Conservation (phyloP, 495 filamentous ascomycete genomes). For the Neurospora sublineolata region DNA sequence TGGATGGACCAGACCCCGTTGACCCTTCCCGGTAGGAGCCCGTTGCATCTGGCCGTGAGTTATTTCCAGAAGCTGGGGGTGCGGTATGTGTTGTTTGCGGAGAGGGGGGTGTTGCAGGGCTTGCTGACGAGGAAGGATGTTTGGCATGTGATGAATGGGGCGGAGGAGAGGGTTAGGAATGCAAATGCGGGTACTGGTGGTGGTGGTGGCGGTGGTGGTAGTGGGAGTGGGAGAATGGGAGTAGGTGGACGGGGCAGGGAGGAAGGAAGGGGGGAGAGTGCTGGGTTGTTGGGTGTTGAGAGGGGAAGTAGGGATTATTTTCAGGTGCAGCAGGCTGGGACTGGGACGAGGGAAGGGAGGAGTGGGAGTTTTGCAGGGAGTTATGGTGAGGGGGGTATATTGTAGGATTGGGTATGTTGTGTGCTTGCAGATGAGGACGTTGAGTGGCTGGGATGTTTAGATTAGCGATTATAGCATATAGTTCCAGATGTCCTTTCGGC, state of each 20-base stretch:
- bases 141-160: slow-evolving; percentile 83
- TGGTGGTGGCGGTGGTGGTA: background rate
- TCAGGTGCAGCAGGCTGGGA: background rate
- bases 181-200: background rate
- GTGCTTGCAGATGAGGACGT: background rate
- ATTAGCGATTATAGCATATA: background rate
- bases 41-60: slow-evolving; percentile 66
- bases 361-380: slow-evolving; percentile 9
- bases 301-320: background rate
- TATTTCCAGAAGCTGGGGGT: slow-evolving; percentile 93
- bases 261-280: slow-evolving; percentile 17
- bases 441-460: background rate
- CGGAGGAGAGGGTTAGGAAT: slow-evolving; percentile 46
- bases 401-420: slow-evolving; percentile 1
- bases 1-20: slow-evolving; percentile 99
- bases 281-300: slow-evolving; percentile 14
- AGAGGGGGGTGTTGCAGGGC: slow-evolving; percentile 70
- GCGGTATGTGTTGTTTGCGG: slow-evolving; percentile 78
- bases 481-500: background rate
- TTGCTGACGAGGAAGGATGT: slow-evolving; percentile 95
- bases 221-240: background rate
- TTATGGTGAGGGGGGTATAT: slow-evolving; percentile 17
- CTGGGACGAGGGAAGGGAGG: slow-evolving; percentile 5
- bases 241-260: slow-evolving; percentile 11
- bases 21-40: slow-evolving; percentile 64